Evolutionary conservation across 331 rosid genomes (phyloP).

Genomic region (Rhamnella rubrinervis): DNA sequence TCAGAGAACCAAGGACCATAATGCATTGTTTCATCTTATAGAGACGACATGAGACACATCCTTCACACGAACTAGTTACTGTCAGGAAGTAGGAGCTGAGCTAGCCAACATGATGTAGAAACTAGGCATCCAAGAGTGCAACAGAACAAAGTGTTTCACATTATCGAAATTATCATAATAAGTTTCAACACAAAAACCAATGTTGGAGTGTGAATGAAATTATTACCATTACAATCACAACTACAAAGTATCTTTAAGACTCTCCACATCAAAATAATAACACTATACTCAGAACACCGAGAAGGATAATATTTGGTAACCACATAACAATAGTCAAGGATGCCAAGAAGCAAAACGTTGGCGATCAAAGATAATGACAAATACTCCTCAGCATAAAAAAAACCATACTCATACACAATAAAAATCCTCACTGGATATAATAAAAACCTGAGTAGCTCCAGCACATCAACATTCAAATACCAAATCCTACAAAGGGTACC

Average conservation of each 20-base stretch:
- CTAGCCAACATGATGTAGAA: no score
- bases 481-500: neutral
- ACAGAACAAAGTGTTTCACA: no score
- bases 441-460: neutral
- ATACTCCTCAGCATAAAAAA: neutral
- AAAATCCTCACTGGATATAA: neutral
- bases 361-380: neutral
- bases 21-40: no score
- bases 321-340: neutral
- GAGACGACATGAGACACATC: no score
- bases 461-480: neutral
- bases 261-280: neutral
- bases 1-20: neutral
- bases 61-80: no score
- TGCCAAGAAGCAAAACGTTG: no score
- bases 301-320: neutral
- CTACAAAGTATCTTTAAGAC: neutral
- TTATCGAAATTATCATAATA: neutral
- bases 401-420: neutral
- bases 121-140: no score
- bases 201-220: neutral
- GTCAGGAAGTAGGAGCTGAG: no score
- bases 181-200: neutral
- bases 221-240: neutral
- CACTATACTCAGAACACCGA: neutral